Conservation (phyloP, 2,329 filamentous ascomycete species). For the Cadophora luteo-olivacea region DNA sequence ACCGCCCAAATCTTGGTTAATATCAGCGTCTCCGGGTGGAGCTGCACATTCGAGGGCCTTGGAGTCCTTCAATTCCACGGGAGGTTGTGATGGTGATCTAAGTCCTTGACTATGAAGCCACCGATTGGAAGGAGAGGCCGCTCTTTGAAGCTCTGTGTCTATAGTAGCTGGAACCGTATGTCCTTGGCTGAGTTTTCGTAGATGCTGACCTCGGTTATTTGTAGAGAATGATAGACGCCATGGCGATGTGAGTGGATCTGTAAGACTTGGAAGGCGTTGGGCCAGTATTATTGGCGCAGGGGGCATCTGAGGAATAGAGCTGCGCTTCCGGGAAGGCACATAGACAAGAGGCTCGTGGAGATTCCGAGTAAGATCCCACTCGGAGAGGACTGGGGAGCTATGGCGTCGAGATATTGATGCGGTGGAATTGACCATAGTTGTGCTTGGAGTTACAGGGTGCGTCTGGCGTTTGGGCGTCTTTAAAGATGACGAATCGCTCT, state of each 20-base stretch:
- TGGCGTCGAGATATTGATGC: constrained; percentile 31
- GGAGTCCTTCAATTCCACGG: constrained; percentile 26
- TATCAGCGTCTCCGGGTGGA: constrained; percentile 20
- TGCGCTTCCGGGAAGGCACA: constrained; percentile 30
- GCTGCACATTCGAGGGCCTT: constrained; percentile 12
- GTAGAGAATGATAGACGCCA: constrained; percentile 44
- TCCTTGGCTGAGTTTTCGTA: constrained; percentile 41
- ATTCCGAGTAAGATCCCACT: constrained; percentile 13
- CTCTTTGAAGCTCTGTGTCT: constrained; percentile 18
- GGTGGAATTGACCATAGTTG: constrained; percentile 26
- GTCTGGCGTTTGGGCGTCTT: constrained; percentile 16
- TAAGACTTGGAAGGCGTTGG: constrained; percentile 39
- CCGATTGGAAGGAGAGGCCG: constrained; percentile 21
- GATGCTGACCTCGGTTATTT: constrained; percentile 36
- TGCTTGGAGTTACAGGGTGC: constrained; percentile 21
- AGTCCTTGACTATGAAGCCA: constrained; percentile 38
- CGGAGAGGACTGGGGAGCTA: constrained; percentile 34
- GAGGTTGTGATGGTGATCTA: constrained; percentile 32
- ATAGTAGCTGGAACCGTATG: constrained; percentile 24
- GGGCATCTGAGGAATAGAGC: constrained; percentile 34
- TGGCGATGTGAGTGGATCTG: constrained; percentile 34
- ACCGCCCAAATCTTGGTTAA: constrained; percentile 38
- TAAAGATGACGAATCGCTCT: constrained; percentile 4
- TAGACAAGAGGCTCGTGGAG: constrained; percentile 16
- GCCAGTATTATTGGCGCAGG: constrained; percentile 36